These are phyloP conservation scores for Rhizomucor pusillus DNA, from an alignment of 371 early-diverging fungal species.

Conservation along the genomic window DNA sequence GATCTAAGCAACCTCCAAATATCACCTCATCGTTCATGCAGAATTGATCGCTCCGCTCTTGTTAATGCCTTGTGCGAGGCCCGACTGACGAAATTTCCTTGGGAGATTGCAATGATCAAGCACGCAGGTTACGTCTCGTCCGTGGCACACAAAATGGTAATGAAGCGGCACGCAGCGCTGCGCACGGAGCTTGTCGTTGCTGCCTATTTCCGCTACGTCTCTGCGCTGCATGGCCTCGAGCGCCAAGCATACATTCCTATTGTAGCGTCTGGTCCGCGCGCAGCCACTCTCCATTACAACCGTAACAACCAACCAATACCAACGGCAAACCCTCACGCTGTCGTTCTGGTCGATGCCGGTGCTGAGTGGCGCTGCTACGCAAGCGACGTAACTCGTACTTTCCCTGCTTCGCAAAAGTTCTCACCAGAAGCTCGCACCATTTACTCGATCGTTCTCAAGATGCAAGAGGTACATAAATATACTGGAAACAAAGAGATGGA, in stretches of 20 bases:
- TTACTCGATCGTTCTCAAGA: conserved; percentile 80
- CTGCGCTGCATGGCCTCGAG: conserved; percentile 44
- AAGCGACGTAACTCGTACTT: conserved; percentile 87
- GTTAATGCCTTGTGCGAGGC: conserved; percentile 40
- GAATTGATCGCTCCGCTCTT: conserved; percentile 5
- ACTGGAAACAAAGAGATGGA: too few species aligned
- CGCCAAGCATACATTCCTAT: conserved; percentile 58
- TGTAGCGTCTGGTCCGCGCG: conserved; percentile 56
- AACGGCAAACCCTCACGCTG: conserved; percentile 25
- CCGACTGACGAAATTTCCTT: conserved; percentile 51
- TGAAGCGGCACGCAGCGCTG: conserved; percentile 34
- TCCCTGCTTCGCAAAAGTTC: conserved; percentile 79
- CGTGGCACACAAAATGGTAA: conserved; percentile 35
- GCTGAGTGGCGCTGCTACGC: conserved; percentile 82
- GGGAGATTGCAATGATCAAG: conserved; percentile 48
- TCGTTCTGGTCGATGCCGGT: conserved; percentile 88
- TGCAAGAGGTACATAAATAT: conserved; percentile 83
- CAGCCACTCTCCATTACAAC: conserved; percentile 59
- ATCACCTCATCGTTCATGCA: background rate
- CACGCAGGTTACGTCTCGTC: conserved; percentile 35
- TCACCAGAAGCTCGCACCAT: conserved; percentile 60
- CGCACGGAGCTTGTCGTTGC: conserved; percentile 53
- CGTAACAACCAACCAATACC: conserved; percentile 45
- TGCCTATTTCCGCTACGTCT: conserved; percentile 56
- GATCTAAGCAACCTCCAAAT: conserved; percentile 5